Evolutionary conservation across 495 filamentous ascomycete genomes (phyloP), one percentile per base, ranked within the genome.

Genomic region (Penicillium psychrofluorescens): DNA sequence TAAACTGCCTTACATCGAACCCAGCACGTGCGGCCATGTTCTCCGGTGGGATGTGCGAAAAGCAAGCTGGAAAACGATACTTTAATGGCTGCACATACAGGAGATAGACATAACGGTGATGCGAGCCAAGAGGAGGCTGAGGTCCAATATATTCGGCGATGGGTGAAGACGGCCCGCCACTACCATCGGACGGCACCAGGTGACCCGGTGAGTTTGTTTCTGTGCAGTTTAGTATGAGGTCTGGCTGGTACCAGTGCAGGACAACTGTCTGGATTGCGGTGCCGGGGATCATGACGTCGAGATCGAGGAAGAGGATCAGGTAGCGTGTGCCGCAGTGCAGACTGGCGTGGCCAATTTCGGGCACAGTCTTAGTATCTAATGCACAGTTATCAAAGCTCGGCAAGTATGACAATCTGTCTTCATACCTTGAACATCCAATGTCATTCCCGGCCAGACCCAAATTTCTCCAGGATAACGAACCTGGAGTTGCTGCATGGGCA

Each of bases 171-270:
- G 39, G 7, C 6, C 29, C 12, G 6, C 36, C 41, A 11, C 22
- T 4, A 29, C 35, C 27, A 7, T 43, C 32, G 8, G 35, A 33
- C 11, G 50, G 39, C 12, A 16, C 11, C 9, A 36, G 11, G 7
- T 11, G 6, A 5, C 8, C 27, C 39, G 29, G 36, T 3, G 35
- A 14, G 29, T 43, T 40, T 16, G 11, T 29, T 7, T 8, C 15
- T 13, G 31, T 38, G 46, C 36, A 51, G 29, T 48, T 10, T 4
- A 55, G 36, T 0, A 46, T 36, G 22, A 70, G 38, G 35, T 58
- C 38, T 3, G 59, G 38, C n/a, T 63, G 62, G 34, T 66, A 63
- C 67, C 69, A 72, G 46, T 70, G 67, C 0, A 71, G 46, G 7
- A 69, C 49, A 1, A 62, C 46, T 4, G 58, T 62, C 7, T 53